Conservation (phyloP, 176 grass and related monocot species). For the Ensete ventricosum region DNA sequence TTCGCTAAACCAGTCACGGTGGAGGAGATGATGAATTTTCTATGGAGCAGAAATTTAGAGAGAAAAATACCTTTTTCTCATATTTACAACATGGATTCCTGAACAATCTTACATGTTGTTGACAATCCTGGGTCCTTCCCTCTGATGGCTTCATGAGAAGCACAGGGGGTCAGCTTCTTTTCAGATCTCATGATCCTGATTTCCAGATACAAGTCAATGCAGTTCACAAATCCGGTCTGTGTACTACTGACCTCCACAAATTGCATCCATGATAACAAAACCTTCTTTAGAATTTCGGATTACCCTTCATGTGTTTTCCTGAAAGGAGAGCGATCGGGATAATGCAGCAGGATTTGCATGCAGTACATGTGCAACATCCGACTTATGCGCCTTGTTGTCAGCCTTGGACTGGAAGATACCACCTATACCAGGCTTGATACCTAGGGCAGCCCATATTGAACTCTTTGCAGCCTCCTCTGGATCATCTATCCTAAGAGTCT, state of each 20-base stretch:
- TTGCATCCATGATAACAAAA: neutral
- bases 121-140: neutral
- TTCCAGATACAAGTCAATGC: neutral
- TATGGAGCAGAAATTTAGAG: neutral
- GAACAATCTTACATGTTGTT: neutral
- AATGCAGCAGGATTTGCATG: slow-evolving; percentile 75
- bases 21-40: neutral
- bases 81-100: slow-evolving; percentile 9
- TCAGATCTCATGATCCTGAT: too few relatives aligned
- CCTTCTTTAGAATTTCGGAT: neutral
- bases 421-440: slow-evolving; percentile 66
- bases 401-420: slow-evolving; percentile 54
- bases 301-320: slow-evolving; percentile 47
- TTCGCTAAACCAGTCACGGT: neutral
- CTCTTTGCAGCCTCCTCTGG: slow-evolving; percentile 90
- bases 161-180: neutral
- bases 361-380: slow-evolving; percentile 38
- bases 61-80: neutral
- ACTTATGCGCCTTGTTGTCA: slow-evolving; percentile 32
- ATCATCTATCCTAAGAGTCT: slow-evolving; percentile 83
- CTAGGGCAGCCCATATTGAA: slow-evolving; percentile 87
- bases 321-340: slow-evolving; percentile 72
- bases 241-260: neutral
- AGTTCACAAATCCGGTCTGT: neutral
- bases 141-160: neutral